phyloP scores from a whole-genome alignment of 73 alveolate genomes.

The Blepharisma japonicum region DNA sequence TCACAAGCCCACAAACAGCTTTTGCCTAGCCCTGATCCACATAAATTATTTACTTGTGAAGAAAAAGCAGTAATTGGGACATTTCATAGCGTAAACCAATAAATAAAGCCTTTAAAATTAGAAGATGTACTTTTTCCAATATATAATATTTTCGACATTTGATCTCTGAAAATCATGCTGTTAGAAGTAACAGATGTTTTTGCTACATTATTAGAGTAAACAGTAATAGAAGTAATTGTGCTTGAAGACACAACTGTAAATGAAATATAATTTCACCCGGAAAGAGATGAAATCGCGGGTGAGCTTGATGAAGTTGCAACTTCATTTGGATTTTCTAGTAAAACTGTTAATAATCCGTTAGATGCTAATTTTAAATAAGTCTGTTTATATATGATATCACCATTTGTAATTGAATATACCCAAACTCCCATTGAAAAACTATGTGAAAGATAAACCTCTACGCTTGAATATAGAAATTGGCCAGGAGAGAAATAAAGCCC shows the following conservation, averaged over 20 bases:
- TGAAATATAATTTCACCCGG: neutral
- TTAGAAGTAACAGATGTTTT: neutral
- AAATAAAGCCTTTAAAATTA: neutral
- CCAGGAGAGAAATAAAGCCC: slow-evolving; percentile 2
- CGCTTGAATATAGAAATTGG: neutral
- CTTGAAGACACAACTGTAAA: neutral
- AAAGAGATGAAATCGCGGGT: neutral
- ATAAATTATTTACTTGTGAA: neutral
- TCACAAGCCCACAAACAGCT: no score
- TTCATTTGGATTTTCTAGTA: neutral
- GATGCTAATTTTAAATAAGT: neutral
- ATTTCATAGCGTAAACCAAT: neutral
- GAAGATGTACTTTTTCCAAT: neutral
- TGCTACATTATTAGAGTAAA: neutral
- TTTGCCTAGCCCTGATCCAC: no score
- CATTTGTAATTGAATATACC: neutral
- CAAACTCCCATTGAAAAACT: neutral
- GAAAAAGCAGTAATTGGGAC: neutral
- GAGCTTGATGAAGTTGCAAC: neutral
- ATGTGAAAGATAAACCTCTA: neutral
- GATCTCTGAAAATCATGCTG: neutral
- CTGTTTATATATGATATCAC: neutral
- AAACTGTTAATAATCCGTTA: neutral
- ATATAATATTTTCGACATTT: neutral
- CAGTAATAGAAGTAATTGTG: neutral